These are phyloP conservation scores for Oehlia diaphana DNA, from an alignment of 192 early-diverging fungal genomes.

Conservation along the genomic window DNA sequence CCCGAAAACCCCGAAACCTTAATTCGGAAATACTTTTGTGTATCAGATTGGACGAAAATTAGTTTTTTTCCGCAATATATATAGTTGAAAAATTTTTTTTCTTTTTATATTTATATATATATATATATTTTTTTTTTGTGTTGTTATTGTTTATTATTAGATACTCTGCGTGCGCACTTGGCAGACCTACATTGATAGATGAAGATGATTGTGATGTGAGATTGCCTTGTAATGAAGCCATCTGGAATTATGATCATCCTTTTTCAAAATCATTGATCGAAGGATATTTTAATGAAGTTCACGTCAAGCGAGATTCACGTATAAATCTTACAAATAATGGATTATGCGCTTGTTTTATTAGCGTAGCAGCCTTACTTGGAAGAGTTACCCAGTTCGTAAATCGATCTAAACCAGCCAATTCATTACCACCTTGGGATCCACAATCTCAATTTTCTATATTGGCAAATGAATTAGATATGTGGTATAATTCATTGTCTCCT, in stretches of 20 bases:
- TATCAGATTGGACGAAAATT: too few species aligned
- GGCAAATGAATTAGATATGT: conserved; percentile 35
- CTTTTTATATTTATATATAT: too few species aligned
- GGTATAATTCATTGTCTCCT: conserved; percentile 39
- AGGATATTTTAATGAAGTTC: conserved; percentile 4
- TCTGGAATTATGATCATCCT: conserved; percentile 44
- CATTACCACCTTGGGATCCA: conserved; percentile 41
- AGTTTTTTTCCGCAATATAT: too few species aligned
- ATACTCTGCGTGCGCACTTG: conserved; percentile 39
- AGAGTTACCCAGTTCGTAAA: conserved; percentile 51
- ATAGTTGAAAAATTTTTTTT: too few species aligned
- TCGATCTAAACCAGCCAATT: conserved; percentile 35
- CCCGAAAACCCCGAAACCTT: too few species aligned
- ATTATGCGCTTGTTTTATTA: conserved; percentile 42
- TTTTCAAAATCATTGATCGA: conserved; percentile 27
- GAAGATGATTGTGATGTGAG: conserved; percentile 50
- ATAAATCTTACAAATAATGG: conserved; percentile 18
- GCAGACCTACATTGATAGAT: conserved; percentile 49
- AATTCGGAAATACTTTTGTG: too few species aligned
- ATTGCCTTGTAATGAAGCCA: conserved; percentile 49
- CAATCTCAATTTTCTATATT: conserved; percentile 48
- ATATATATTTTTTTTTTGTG: too few species aligned
- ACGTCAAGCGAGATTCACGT: not conserved
- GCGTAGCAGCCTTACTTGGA: conserved; percentile 44
- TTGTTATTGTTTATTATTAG: conserved; percentile 3